Evolutionary conservation across 129 eudicot genomes (phyloP).

Genomic region (sunflower (Helianthus annuus)): HanXRQr2.0-SUNRISE NC_035433.2:10493369-10493868

Average conservation of each 20-base stretch:
- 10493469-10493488: neutral
- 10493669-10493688: constrained; percentile 69
- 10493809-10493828: neutral
- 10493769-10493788: neutral
- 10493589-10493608: constrained; percentile 52
- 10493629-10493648: constrained; percentile 71
- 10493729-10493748: constrained; percentile 32
- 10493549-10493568: constrained; percentile 23
- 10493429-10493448: constrained; percentile 26
- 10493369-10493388: constrained; percentile 52
- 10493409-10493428: constrained; percentile 26
- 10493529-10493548: constrained; percentile 14
- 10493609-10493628: constrained; percentile 67
- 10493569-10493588: constrained; percentile 68
- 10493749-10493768: constrained; percentile 16
- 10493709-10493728: constrained; percentile 68
- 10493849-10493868: constrained; percentile 12
- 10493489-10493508: constrained; percentile 17
- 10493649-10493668: constrained; percentile 63
- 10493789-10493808: neutral
- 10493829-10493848: neutral
- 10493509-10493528: neutral
- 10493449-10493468: constrained; percentile 18
- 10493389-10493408: constrained; percentile 24
- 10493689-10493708: constrained; percentile 86